phyloP scores from a whole-genome alignment of 352 stramenopile species.

The Pythium insidiosum region DNA sequence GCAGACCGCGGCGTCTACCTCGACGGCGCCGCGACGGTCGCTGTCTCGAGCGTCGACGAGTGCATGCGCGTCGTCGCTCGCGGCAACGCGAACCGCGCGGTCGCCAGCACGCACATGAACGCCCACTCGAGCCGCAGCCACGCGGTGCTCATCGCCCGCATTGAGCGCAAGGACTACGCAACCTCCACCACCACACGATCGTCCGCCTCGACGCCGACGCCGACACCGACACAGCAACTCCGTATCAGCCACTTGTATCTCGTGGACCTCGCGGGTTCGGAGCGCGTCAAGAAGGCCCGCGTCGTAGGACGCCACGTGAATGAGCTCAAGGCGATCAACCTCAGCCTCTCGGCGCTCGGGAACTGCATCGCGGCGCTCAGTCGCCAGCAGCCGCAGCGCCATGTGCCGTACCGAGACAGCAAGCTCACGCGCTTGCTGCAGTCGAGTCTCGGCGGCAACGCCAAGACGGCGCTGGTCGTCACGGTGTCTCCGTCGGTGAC shows the following conservation, averaged over 20 bases:
- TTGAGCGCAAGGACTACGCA: slow-evolving; percentile 71
- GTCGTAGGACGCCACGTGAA: slow-evolving; percentile 48
- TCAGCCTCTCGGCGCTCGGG: slow-evolving; percentile 61
- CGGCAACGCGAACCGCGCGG: slow-evolving; percentile 62
- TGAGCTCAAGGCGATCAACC: slow-evolving; percentile 68
- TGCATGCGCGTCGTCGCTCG: slow-evolving; percentile 35
- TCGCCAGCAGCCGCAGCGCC: slow-evolving; percentile 31
- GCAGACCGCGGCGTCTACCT: slow-evolving; percentile 56
- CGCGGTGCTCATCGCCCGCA: slow-evolving; percentile 74
- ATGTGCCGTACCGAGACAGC: slow-evolving; percentile 68
- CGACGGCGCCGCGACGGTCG: slow-evolving; percentile 35
- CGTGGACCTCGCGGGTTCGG: slow-evolving; percentile 62
- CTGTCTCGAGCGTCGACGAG: slow-evolving; percentile 31
- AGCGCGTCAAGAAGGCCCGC: slow-evolving; percentile 60
- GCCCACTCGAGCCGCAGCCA: slow-evolving; percentile 80
- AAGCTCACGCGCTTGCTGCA: slow-evolving; percentile 66
- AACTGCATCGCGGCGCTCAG: slow-evolving; percentile 70
- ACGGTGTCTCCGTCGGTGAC: slow-evolving; percentile 37
- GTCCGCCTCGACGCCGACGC: neutral
- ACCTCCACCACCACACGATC: too few relatives aligned
- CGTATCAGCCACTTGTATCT: slow-evolving; percentile 55
- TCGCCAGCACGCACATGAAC: slow-evolving; percentile 85
- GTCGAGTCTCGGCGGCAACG: slow-evolving; percentile 63
- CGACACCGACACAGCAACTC: slow-evolving; percentile 23
- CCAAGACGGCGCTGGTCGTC: slow-evolving; percentile 62